phyloP scores from a whole-genome alignment of 2,329 filamentous ascomycete species.

The Penicillium sp. region DNA sequence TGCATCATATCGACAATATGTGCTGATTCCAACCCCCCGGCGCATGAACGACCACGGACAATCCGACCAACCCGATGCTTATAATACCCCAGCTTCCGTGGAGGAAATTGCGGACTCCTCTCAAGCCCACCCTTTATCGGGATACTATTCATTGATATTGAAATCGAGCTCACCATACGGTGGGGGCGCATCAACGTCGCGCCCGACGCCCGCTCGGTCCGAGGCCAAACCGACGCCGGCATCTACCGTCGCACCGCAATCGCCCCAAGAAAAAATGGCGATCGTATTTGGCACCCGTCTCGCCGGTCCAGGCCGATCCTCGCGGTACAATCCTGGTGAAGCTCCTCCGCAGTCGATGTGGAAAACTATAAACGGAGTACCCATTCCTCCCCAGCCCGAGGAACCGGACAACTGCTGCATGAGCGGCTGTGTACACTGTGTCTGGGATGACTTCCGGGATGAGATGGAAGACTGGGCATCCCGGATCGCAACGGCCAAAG shows the following conservation, averaged over 20 bases:
- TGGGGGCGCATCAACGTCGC: constrained; percentile 16
- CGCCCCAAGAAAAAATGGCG: constrained; percentile 51
- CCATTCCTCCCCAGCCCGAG: constrained; percentile 76
- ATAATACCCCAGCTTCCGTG: constrained; percentile 6
- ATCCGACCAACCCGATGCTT: constrained; percentile 5
- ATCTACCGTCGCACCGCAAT: constrained; percentile 20
- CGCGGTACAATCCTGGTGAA: constrained; percentile 53
- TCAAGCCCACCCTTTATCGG: constrained; percentile 42
- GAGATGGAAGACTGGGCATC: constrained; percentile 86
- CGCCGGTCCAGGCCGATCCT: constrained; percentile 66
- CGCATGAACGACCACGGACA: constrained; percentile 17
- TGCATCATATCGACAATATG: constrained; percentile 16
- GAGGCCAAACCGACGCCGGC: constrained; percentile 18
- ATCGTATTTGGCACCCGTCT: constrained; percentile 81
- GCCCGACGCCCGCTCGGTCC: constrained; percentile 10
- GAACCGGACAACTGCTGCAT: constrained; percentile 99
- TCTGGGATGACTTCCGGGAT: constrained; percentile 89
- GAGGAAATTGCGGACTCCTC: constrained; percentile 8
- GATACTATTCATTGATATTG: constrained; percentile 46
- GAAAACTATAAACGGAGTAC: constrained; percentile 67
- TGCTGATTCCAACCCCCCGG: constrained; percentile 16
- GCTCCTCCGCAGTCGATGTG: constrained; percentile 58
- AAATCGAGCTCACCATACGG: constrained; percentile 26
- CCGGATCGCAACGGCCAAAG: constrained; percentile 60
- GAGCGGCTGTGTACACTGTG: constrained; percentile 96